These are phyloP conservation scores for Oropetium thomaeum DNA, from an alignment of 176 grass and related monocot genomes.

Conservation along the genomic window DNA sequence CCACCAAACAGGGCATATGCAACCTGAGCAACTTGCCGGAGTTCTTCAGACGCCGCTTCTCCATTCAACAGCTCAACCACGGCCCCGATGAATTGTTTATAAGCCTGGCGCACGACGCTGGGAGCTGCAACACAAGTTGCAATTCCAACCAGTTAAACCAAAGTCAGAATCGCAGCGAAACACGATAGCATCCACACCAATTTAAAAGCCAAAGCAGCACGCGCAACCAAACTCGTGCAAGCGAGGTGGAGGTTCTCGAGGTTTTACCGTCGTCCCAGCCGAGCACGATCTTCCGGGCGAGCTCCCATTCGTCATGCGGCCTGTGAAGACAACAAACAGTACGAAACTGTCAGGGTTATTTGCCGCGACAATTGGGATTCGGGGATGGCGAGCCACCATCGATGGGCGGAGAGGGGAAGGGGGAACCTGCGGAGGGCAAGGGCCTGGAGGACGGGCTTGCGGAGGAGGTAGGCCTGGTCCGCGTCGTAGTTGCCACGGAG, in stretches of 20 bases:
- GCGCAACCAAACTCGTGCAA: neutral
- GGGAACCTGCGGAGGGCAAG: slow-evolving; percentile 61
- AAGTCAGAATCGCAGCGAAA: neutral
- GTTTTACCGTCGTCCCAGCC: slow-evolving; percentile 86
- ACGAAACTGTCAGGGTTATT: slow-evolving; percentile 11
- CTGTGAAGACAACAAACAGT: slow-evolving; percentile 30
- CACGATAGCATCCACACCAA: neutral
- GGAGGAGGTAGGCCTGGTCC: slow-evolving; percentile 85
- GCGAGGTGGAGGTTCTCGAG: neutral
- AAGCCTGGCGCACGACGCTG: slow-evolving; percentile 69
- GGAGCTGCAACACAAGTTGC: slow-evolving; percentile 49
- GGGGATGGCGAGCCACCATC: neutral
- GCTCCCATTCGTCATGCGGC: slow-evolving; percentile 68
- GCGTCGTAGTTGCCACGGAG: slow-evolving; percentile 74
- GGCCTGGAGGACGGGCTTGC: slow-evolving; percentile 68
- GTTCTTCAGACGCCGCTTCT: slow-evolving; percentile 76
- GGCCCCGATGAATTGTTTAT: slow-evolving; percentile 73
- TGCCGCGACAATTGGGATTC: neutral
- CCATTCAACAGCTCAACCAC: slow-evolving; percentile 79
- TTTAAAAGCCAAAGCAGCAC: neutral
- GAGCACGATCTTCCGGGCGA: slow-evolving; percentile 69
- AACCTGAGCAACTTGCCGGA: slow-evolving; percentile 61
- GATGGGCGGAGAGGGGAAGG: neutral
- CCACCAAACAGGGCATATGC: slow-evolving; percentile 61
- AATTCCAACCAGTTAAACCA: slow-evolving; percentile 20